Evolutionary conservation across 73 alveolate species (phyloP).

Genomic region (Stentor roeselii): DNA sequence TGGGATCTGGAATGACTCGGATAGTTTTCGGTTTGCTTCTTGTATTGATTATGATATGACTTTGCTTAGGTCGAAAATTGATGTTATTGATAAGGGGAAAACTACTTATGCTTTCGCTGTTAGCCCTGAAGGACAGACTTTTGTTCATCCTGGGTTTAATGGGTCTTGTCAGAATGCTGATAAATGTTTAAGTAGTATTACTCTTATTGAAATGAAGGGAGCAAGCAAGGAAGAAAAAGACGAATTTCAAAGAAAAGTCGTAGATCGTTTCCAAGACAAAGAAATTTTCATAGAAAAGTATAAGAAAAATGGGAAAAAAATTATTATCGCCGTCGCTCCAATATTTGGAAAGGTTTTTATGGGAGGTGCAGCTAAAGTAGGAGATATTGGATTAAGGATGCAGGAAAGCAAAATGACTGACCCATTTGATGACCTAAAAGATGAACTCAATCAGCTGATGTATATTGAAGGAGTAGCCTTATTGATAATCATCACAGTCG

Average conservation of each 20-base stretch:
- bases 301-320: background rate
- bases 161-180: background rate
- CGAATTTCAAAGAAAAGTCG: background rate
- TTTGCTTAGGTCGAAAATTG: background rate
- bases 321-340: background rate
- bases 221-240: background rate
- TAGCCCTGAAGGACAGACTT: background rate
- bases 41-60: background rate
- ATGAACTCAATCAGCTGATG: background rate
- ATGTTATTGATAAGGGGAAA: background rate
- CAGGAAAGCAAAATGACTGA: constrained; percentile 1
- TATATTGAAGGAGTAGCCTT: constrained; percentile 16
- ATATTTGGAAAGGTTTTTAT: background rate
- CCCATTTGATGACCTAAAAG: background rate
- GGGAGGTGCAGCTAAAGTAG: background rate
- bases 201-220: background rate
- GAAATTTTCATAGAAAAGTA: background rate
- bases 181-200: background rate
- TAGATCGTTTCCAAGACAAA: background rate
- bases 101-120: constrained; percentile 18
- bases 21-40: background rate
- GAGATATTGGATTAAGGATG: background rate
- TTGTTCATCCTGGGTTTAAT: background rate
- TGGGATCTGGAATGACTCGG: background rate
- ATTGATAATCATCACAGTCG: background rate